Evolutionary conservation across 176 grass and related monocot genomes (phyloP).

Genomic region (Poa annua): DNA sequence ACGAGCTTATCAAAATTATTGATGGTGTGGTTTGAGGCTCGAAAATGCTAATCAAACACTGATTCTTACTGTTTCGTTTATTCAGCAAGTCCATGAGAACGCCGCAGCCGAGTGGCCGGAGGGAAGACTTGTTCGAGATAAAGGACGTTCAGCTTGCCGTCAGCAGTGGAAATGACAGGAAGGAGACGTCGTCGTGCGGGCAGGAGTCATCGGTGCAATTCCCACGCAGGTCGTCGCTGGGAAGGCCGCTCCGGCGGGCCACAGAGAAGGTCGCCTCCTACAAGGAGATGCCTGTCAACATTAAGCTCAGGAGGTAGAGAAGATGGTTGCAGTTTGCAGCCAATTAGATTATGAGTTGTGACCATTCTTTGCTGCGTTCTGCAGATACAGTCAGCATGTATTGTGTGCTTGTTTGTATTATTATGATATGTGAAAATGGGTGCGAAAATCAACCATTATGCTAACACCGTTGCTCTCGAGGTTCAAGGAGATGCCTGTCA

Average conservation of each 20-base stretch:
- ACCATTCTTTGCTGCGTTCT: constrained; percentile 28
- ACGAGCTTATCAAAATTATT: neutral
- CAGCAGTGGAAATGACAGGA: constrained; percentile 6
- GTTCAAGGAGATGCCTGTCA: too few relatives aligned
- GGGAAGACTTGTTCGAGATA: constrained; percentile 57
- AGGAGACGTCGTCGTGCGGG: neutral
- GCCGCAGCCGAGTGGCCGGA: constrained; percentile 13
- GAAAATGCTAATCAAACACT: neutral
- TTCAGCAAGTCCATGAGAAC: constrained; percentile 66
- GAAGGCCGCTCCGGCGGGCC: constrained; percentile 63
- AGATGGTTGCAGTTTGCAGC: neutral
- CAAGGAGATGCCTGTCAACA: constrained; percentile 63
- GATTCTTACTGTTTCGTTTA: neutral
- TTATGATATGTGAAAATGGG: too few relatives aligned
- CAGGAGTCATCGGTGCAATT: constrained; percentile 24
- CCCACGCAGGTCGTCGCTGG: constrained; percentile 56
- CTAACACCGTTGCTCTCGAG: too few relatives aligned
- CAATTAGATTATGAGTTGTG: neutral
- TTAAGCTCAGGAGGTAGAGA: constrained; percentile 54
- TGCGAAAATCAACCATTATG: too few relatives aligned
- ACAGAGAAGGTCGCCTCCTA: constrained; percentile 52
- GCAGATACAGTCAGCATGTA: neutral
- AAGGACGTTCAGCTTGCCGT: constrained; percentile 55
- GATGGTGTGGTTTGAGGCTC: neutral
- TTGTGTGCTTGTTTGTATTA: neutral